Base-by-base conservation (phyloP, 768 basidiomycete genomes). In the Harrya chromipes region DNA sequence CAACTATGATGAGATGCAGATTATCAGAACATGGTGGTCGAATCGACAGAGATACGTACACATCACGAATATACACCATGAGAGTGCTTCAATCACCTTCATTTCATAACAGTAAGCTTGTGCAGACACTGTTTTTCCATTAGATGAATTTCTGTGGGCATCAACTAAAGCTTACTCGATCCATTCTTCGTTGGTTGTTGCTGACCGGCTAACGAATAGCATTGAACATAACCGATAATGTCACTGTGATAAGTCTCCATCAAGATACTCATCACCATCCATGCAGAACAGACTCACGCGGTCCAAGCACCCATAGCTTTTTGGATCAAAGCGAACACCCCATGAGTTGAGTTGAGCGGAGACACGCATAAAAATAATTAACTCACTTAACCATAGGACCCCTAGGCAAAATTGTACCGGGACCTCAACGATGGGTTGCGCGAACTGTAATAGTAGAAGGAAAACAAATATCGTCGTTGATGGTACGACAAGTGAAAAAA, bases 291-390 rank as follows among this genome's bases (percentile, higher is more conserved):
- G 21, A 44, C 81, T 65, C 65, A 89, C 86, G 76, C 75, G 20
- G 85, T 70, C 86, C 87, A 90, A 16, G 88, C 80, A 27, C 76
- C 87, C 81, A 86, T 79, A 20, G 83, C 88, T 89, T 58, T 51
- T 60, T 41, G 13, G 17, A 49, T 19, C 35, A 47, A 53, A 6
- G n/a, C 54, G 24, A 67, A 21, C 38, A 37, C 36, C 24, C 21
- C 16, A 33, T 10, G n/a, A 34, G 13, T 0, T 14, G 40, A 11
- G 34, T 10, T 29, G 23, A 41, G 29, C n/a, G 27, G 41, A 26
- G 31, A 16, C 14, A 23, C 21, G 21, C 4, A 33, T 33, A 39
- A 49, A 40, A 31, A 17, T 16, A 16, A 16, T 33, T 6, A 24
- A 68, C 82, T 54, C 62, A 85, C 88, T 73, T 33, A 91, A 72